Conservation (phyloP, 768 basidiomycete species). For the Pleurotus platypus region DNA sequence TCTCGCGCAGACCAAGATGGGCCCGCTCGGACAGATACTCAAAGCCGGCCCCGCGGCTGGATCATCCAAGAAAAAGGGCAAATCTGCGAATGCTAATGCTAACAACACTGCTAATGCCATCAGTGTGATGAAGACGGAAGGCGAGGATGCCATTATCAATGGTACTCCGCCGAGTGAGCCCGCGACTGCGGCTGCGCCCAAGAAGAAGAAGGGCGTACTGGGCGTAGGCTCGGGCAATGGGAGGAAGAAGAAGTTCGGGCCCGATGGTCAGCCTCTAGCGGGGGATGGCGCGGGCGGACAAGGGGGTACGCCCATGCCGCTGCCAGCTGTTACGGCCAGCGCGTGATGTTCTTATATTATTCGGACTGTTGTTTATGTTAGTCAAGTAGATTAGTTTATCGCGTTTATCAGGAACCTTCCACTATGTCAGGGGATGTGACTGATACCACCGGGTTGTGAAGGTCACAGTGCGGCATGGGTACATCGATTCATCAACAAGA, state of each 20-base stretch:
- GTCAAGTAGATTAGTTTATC: no score
- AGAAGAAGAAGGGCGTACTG: slow-evolving; percentile 41
- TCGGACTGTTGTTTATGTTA: no score
- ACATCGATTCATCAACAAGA: no score
- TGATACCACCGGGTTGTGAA: no score
- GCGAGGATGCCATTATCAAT: slow-evolving; percentile 16
- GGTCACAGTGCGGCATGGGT: no score
- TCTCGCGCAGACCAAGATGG: slow-evolving; percentile 63
- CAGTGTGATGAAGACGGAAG: slow-evolving; percentile 19
- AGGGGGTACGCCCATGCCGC: background rate
- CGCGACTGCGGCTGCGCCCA: slow-evolving; percentile 18
- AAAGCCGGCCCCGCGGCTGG: slow-evolving; percentile 40
- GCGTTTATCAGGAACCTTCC: no score
- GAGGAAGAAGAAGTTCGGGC: slow-evolving; percentile 38
- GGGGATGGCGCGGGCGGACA: background rate
- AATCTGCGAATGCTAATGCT: slow-evolving; percentile 9
- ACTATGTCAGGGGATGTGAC: no score
- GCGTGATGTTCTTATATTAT: background rate
- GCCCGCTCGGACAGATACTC: slow-evolving; percentile 74
- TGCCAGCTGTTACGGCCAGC: slow-evolving; percentile 1
- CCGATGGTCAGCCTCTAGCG: background rate
- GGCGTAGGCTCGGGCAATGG: slow-evolving; percentile 43
- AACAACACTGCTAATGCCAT: slow-evolving; percentile 11
- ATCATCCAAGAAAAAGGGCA: slow-evolving; percentile 60
- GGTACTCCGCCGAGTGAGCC: background rate